These are phyloP conservation scores for Saccharomyces uvarum DNA, from an alignment of 1,139 yeast species.

Conservation along the genomic window DNA sequence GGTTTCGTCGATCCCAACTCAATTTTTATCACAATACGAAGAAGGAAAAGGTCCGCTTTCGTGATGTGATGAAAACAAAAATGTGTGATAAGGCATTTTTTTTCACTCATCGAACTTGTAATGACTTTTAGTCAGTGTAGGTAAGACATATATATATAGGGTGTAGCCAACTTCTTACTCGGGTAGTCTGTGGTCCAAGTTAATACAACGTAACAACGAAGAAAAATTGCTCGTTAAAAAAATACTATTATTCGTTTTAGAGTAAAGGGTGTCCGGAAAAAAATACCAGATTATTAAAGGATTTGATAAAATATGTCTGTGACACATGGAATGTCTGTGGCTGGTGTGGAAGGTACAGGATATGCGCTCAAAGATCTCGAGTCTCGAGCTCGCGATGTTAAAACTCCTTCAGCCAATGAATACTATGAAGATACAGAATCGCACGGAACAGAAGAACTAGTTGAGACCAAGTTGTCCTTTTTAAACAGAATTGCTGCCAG, in stretches of 20 bases:
- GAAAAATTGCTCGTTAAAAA: not conserved
- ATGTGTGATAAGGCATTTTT: not conserved
- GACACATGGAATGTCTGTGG: not conserved
- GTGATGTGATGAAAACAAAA: not conserved
- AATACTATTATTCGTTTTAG: not conserved
- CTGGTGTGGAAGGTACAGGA: no score
- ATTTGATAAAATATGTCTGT: not conserved
- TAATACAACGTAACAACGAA: not conserved
- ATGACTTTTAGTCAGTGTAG: not conserved
- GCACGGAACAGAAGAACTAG: constrained; percentile 1
- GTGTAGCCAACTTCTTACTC: not conserved
- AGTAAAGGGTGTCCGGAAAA: not conserved
- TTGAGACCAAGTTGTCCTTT: constrained; percentile 17
- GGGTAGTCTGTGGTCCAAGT: not conserved
- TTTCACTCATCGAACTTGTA: not conserved
- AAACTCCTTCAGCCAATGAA: not conserved
- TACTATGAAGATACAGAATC: not conserved
- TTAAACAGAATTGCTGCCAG: constrained; percentile 33
- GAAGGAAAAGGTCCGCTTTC: not conserved
- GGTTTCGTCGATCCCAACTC: not conserved
- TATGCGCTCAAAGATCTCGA: not conserved
- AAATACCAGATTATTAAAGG: not conserved
- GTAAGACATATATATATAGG: not conserved
- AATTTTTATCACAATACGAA: not conserved
- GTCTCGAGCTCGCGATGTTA: not conserved